phyloP scores from a whole-genome alignment of 495 filamentous ascomycete species.

The Penicillium bovifimosum region DNA sequence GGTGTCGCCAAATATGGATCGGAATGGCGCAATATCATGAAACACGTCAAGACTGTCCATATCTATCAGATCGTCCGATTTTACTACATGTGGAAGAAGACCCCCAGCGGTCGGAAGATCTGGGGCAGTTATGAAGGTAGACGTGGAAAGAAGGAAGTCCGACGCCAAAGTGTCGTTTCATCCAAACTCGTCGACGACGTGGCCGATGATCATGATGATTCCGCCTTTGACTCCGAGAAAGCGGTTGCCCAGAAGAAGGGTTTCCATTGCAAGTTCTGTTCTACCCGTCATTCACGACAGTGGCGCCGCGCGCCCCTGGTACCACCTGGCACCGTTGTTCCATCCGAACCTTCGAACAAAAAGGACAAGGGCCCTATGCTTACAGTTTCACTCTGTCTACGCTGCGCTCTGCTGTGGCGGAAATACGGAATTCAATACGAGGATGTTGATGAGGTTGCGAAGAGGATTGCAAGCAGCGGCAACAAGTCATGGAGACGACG shows the following conservation, averaged over 20 bases:
- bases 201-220: conserved; percentile 90
- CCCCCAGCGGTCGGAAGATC: conserved; percentile 72
- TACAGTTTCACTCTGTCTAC: conserved; percentile 77
- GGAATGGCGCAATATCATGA: conserved; percentile 75
- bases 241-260: conserved; percentile 68
- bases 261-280: conserved; percentile 95
- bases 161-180: conserved; percentile 48
- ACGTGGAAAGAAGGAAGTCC: conserved; percentile 81
- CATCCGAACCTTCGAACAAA: conserved; percentile 60
- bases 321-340: conserved; percentile 61
- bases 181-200: conserved; percentile 80
- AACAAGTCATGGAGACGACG: conserved; percentile 82
- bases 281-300: conserved; percentile 69
- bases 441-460: conserved; percentile 86
- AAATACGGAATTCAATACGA: conserved; percentile 96
- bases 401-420: conserved; percentile 88
- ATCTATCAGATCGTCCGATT: conserved; percentile 78
- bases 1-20: conserved; percentile 87
- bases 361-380: conserved; percentile 72
- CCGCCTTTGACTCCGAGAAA: conserved; percentile 90
- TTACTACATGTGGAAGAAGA: conserved; percentile 99
- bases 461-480: conserved; percentile 77
- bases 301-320: conserved; percentile 86
- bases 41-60: conserved; percentile 69
- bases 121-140: conserved; percentile 85